These are phyloP conservation scores for Globisporangium spiculum DNA, from an alignment of 352 stramenopile species.

Conservation along the genomic window DNA sequence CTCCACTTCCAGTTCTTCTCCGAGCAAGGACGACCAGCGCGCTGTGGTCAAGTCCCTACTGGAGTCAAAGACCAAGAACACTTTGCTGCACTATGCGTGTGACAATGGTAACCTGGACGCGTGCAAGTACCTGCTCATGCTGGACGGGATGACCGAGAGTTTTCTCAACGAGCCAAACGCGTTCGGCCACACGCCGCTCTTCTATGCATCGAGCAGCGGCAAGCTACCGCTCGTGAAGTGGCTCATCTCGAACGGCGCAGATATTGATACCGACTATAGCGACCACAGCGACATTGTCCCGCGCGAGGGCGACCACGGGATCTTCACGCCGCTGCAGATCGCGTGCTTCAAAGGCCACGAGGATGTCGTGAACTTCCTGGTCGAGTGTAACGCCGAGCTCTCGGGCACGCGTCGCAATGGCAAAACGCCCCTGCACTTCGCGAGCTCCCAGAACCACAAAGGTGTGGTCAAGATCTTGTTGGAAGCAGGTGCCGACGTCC, in stretches of 20 bases:
- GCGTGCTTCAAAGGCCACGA: slow-evolving; percentile 73
- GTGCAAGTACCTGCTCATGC: slow-evolving; percentile 82
- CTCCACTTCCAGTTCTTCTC: background rate
- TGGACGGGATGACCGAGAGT: slow-evolving; percentile 42
- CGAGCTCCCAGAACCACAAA: slow-evolving; percentile 56
- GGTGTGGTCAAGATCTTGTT: slow-evolving; percentile 63
- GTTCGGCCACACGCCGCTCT: slow-evolving; percentile 76
- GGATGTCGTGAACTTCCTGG: slow-evolving; percentile 67
- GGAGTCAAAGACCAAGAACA: slow-evolving; percentile 69
- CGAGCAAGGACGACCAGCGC: slow-evolving; percentile 5
- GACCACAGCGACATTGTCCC: slow-evolving; percentile 44
- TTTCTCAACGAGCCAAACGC: slow-evolving; percentile 77
- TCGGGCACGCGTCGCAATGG: slow-evolving; percentile 60
- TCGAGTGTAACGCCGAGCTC: slow-evolving; percentile 81
- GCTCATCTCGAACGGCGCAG: slow-evolving; percentile 79
- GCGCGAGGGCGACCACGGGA: slow-evolving; percentile 54
- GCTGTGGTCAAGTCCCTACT: slow-evolving; percentile 38
- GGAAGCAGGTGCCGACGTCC: slow-evolving; percentile 62
- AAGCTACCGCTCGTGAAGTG: slow-evolving; percentile 78
- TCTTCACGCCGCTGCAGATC: slow-evolving; percentile 81
- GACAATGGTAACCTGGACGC: slow-evolving; percentile 81
- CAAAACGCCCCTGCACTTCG: slow-evolving; percentile 75
- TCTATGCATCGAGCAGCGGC: slow-evolving; percentile 74
- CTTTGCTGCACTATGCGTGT: slow-evolving; percentile 75
- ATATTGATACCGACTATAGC: slow-evolving; percentile 84